Evolutionary conservation across 257 asterid species (phyloP).

Genomic region (Parsonsia alboflavescens): DNA sequence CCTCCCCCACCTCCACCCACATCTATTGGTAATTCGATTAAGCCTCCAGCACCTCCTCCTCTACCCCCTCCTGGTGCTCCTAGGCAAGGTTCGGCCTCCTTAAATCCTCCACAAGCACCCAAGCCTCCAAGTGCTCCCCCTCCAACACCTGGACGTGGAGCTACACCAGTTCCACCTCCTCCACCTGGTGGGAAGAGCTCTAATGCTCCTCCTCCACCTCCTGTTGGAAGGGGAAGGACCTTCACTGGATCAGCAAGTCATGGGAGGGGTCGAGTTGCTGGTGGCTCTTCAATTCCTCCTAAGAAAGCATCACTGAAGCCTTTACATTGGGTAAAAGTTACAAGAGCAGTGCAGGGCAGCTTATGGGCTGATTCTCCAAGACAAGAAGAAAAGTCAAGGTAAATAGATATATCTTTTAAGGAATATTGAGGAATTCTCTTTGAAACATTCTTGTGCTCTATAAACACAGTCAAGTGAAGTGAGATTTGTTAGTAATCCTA

Average conservation of each 20-base stretch:
- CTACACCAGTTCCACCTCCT: slow-evolving; percentile 58
- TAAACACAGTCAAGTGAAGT: background rate
- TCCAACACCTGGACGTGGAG: slow-evolving; percentile 44
- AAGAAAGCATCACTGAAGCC: slow-evolving; percentile 84
- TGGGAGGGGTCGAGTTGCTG: slow-evolving; percentile 54
- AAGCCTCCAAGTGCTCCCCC: slow-evolving; percentile 47
- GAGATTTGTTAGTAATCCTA: no score
- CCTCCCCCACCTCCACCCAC: slow-evolving; percentile 38
- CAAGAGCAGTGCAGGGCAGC: slow-evolving; percentile 95
- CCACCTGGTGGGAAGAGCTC: slow-evolving; percentile 32
- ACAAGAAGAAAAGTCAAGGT: slow-evolving; percentile 78
- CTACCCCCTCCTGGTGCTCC: slow-evolving; percentile 39
- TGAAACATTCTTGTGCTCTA: background rate
- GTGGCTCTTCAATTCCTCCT: slow-evolving; percentile 71
- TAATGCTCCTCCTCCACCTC: slow-evolving; percentile 39
- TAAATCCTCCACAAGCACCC: slow-evolving; percentile 39
- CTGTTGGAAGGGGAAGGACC: slow-evolving; percentile 69
- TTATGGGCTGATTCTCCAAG: slow-evolving; percentile 93
- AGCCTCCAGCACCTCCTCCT: slow-evolving; percentile 17
- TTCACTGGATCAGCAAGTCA: slow-evolving; percentile 35
- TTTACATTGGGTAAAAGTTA: slow-evolving; percentile 95
- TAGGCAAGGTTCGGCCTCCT: slow-evolving; percentile 29
- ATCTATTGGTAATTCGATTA: slow-evolving; percentile 8
- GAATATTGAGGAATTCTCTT: background rate
- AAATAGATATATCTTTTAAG: slow-evolving; percentile 22